A percentile compares a stretch with the other conserved stretches of the same genome.
Conservation (phyloP, 176 grass and related monocot genomes). For the Lolium rigidum region DNA sequence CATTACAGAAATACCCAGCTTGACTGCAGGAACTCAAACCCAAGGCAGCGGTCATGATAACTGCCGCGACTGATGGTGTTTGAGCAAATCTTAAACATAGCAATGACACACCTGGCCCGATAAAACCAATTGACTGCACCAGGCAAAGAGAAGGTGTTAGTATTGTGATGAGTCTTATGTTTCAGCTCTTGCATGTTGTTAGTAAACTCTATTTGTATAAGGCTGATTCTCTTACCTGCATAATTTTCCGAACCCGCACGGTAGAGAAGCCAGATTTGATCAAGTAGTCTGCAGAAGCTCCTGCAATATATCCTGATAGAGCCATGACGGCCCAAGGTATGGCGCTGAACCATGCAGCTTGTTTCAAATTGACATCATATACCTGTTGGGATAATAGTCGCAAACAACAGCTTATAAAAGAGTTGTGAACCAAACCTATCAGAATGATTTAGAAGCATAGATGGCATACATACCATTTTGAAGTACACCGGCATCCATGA, state of each 20-base stretch:
- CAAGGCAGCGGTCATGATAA: constrained; percentile 81
- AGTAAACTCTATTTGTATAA: neutral
- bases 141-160: constrained; percentile 26
- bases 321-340: constrained; percentile 95
- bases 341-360: constrained; percentile 99
- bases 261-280: constrained; percentile 76
- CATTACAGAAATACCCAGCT: constrained; percentile 91
- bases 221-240: constrained; percentile 67
- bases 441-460: constrained; percentile 15
- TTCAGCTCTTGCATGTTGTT: constrained; percentile 13
- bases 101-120: constrained; percentile 73
- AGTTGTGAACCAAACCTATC: neutral
- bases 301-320: constrained; percentile 89
- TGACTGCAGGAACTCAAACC: constrained; percentile 94
- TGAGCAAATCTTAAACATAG: constrained; percentile 82
- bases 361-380: constrained; percentile 94
- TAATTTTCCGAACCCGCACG: constrained; percentile 70
- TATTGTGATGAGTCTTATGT: constrained; percentile 4
- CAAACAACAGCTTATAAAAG: constrained; percentile 21
- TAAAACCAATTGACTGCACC: constrained; percentile 89
- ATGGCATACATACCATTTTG: constrained; percentile 73
- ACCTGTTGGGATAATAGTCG: constrained; percentile 59
- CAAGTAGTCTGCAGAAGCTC: constrained; percentile 82
- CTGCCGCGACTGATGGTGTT: constrained; percentile 65
- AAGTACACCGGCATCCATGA: constrained; percentile 99